Conservation (phyloP, 768 basidiomycete genomes). For the Phlegmacium glaucopus region DNA sequence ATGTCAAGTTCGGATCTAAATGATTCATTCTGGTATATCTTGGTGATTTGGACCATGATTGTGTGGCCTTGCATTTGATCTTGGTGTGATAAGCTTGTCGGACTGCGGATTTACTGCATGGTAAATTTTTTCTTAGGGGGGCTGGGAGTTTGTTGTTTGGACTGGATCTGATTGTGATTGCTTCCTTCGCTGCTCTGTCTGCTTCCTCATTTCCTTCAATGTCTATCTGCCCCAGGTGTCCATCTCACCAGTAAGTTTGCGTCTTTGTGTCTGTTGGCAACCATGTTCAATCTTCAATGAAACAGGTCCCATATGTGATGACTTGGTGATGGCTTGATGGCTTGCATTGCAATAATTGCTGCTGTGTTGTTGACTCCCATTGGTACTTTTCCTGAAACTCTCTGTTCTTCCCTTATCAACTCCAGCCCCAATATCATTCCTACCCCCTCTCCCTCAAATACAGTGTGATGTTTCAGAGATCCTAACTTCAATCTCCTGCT, state of each 20-base stretch:
- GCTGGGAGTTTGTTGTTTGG: not conserved
- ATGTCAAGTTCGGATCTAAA: conserved; percentile 8
- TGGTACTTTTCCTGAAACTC: too few species aligned
- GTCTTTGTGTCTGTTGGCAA: too few species aligned
- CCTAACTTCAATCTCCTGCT: conserved; percentile 3
- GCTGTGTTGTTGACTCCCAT: not conserved
- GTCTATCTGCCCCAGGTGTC: too few species aligned
- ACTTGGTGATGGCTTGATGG: not conserved
- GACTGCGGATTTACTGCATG: conserved; percentile 8
- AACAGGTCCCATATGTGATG: too few species aligned
- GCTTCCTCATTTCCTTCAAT: conserved; percentile 3
- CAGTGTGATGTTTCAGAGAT: conserved; percentile 3
- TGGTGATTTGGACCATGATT: conserved; percentile 1
- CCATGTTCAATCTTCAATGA: too few species aligned
- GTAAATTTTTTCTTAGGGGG: conserved; percentile 1
- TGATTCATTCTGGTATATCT: conserved; percentile 9
- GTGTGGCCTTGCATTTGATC: not conserved
- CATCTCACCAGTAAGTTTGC: too few species aligned
- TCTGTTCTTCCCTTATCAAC: not conserved
- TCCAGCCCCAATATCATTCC: not conserved
- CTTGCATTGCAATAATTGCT: not conserved
- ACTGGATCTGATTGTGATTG: not conserved
- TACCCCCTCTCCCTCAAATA: conserved; percentile 10
- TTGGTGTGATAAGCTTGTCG: not conserved
- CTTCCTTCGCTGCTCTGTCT: not conserved